A percentile compares a stretch with the other conserved stretches of the same genome.
These are phyloP conservation scores for Chalciporus piperatus DNA, from an alignment of 768 basidiomycete genomes.

Conservation along the genomic window DNA sequence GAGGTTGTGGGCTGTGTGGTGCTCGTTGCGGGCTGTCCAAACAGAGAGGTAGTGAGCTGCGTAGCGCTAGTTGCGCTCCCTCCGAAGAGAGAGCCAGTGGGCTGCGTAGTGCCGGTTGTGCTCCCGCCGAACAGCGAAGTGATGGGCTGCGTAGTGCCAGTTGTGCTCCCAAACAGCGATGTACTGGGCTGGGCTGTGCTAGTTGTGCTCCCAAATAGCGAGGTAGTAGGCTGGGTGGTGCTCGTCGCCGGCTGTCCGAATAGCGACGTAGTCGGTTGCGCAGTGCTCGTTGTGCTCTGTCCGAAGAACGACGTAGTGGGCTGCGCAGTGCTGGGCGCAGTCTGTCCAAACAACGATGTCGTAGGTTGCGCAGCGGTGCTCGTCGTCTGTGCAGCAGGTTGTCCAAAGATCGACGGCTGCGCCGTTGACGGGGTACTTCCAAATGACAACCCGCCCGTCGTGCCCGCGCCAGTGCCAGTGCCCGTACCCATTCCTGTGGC, in stretches of 20 bases:
- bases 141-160: background rate
- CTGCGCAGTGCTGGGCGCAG: background rate
- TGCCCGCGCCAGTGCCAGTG: slow-evolving; percentile 11
- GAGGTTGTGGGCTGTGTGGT: slow-evolving; percentile 8
- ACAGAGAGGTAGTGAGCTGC: slow-evolving; percentile 15
- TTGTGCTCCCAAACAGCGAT: background rate
- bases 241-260: slow-evolving; percentile 12
- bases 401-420: slow-evolving; percentile 34
- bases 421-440: slow-evolving; percentile 10
- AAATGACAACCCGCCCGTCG: background rate
- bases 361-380: slow-evolving; percentile 14
- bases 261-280: slow-evolving; percentile 20
- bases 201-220: slow-evolving; percentile 22
- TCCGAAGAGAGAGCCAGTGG: slow-evolving; percentile 16
- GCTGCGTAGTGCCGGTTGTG: slow-evolving; percentile 4
- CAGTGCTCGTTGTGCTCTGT: background rate
- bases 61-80: background rate
- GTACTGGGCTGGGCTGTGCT: slow-evolving; percentile 7
- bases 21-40: slow-evolving; percentile 15
- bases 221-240: slow-evolving; percentile 12
- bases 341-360: slow-evolving; percentile 21
- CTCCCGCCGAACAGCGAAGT: background rate
- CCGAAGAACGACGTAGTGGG: slow-evolving; percentile 2
- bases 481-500: slow-evolving; percentile 4
- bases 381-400: slow-evolving; percentile 14